Evolutionary conservation across 2,329 filamentous ascomycete genomes (phyloP), one percentile per base, ranked within the genome.

Genomic region (Fusarium virguliforme): DNA sequence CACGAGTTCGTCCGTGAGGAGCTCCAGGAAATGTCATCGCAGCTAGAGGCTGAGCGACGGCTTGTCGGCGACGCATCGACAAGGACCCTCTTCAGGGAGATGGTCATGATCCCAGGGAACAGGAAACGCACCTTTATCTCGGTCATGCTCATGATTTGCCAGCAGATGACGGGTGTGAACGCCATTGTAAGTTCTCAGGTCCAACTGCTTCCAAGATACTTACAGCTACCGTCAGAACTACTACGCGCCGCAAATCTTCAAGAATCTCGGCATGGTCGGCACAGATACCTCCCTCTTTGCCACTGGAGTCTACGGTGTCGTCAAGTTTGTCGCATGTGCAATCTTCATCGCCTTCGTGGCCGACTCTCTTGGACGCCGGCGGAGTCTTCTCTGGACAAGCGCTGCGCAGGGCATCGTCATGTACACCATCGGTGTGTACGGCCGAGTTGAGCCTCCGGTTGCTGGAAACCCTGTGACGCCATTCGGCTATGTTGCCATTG

Each of bases 291-390:
- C 87, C 26, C 86, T 94, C 24, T 91, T 93, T 77, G 90, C 91
- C 4, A 93, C 91, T 0, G 91, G 91, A 30, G 87, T 93, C 71
- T 93, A 93, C 76, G 91, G 91, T 24, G 85, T 93, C 59, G 88
- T 92, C 62, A 93, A 93, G 79, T 89, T 91, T 80, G 81, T 85
- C 10, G 87, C 88, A 43, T 92, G 89, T 75, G 84, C 86, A 8
- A 78, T 85, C 58, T 93, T 93, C 82, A 83, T 93, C 22, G 76
- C 91, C 70, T 90, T 92, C 72, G 86, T 88, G 9, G 90, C 89
- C 62, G 91, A 93, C 78, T 90, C 89, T 1, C 86, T 93, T 2
- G 91, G 91, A 24, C 87, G 91, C 57, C 82, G 90, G 22, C 79
- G 77, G 67, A 83, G 86, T 70, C 82, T 92, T 18, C 82, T 92